Evolutionary conservation across 2,329 filamentous ascomycete species (phyloP).

Genomic region (Fusarium setosum): DNA sequence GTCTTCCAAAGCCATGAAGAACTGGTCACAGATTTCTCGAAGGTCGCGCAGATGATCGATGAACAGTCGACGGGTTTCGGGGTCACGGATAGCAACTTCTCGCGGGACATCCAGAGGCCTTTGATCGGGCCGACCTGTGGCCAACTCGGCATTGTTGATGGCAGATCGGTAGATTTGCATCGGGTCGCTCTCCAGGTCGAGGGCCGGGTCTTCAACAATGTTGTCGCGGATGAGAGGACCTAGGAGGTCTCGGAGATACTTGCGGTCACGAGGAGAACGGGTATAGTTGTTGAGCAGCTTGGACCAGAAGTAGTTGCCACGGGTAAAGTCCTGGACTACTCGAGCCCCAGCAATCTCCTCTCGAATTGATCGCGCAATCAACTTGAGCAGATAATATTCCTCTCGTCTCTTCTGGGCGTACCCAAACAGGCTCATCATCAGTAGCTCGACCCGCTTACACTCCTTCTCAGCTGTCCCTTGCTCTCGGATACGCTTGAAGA

Average conservation of each 20-base stretch:
- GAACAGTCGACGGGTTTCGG: constrained; percentile 91
- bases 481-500: constrained; percentile 88
- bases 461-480: constrained; percentile 90
- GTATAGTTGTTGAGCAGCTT: constrained; percentile 89
- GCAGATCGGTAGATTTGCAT: constrained; percentile 96
- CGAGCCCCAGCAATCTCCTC: constrained; percentile 84
- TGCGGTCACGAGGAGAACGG: constrained; percentile 89
- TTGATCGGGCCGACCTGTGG: constrained; percentile 85
- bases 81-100: constrained; percentile 95
- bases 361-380: constrained; percentile 83
- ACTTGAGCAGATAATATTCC: constrained; percentile 94
- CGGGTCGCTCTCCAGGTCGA: constrained; percentile 96
- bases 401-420: constrained; percentile 97
- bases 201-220: constrained; percentile 88
- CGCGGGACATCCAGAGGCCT: constrained; percentile 87
- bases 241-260: constrained; percentile 88
- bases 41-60: constrained; percentile 95
- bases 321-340: constrained; percentile 84
- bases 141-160: constrained; percentile 97
- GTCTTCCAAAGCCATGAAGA: constrained; percentile 85
- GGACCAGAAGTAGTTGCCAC: constrained; percentile 93
- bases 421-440: constrained; percentile 97
- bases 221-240: constrained; percentile 89
- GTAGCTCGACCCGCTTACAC: constrained; percentile 88
- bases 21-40: constrained; percentile 92